Conservation (phyloP, 768 basidiomycete genomes). For the Podaxis pistillaris region DNA sequence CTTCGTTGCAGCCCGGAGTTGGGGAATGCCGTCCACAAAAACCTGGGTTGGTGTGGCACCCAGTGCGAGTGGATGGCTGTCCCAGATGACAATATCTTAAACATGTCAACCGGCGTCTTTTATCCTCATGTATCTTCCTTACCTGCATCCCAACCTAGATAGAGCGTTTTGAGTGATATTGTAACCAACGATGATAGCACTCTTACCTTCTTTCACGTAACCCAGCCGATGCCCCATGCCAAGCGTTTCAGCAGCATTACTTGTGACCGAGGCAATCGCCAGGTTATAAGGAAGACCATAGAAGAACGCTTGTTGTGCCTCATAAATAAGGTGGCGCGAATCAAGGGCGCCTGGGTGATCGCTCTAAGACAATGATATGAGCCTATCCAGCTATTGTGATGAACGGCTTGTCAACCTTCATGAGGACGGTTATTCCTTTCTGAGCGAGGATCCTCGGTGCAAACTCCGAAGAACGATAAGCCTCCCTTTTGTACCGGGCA, state of each 20-base stretch:
- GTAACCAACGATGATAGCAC: neutral
- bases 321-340: slow-evolving; percentile 75
- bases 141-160: slow-evolving; percentile 73
- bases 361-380: slow-evolving; percentile 39
- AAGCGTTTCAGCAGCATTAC: slow-evolving; percentile 65
- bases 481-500: slow-evolving; percentile 73
- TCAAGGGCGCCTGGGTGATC: slow-evolving; percentile 60
- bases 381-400: neutral
- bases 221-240: slow-evolving; percentile 85
- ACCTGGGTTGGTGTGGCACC: slow-evolving; percentile 89
- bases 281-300: slow-evolving; percentile 71
- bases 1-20: slow-evolving; percentile 49
- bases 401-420: slow-evolving; percentile 54
- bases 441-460: slow-evolving; percentile 74
- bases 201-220: slow-evolving; percentile 60
- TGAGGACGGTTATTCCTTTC: slow-evolving; percentile 62
- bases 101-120: neutral
- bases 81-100: slow-evolving; percentile 78
- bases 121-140: neutral
- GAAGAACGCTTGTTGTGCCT: slow-evolving; percentile 83
- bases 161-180: slow-evolving; percentile 6
- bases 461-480: slow-evolving; percentile 78
- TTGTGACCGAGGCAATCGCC: slow-evolving; percentile 75
- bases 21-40: slow-evolving; percentile 86
- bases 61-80: slow-evolving; percentile 79